Conservation (phyloP, 2,329 filamentous ascomycete species). For the Trichoderma koningii region DNA sequence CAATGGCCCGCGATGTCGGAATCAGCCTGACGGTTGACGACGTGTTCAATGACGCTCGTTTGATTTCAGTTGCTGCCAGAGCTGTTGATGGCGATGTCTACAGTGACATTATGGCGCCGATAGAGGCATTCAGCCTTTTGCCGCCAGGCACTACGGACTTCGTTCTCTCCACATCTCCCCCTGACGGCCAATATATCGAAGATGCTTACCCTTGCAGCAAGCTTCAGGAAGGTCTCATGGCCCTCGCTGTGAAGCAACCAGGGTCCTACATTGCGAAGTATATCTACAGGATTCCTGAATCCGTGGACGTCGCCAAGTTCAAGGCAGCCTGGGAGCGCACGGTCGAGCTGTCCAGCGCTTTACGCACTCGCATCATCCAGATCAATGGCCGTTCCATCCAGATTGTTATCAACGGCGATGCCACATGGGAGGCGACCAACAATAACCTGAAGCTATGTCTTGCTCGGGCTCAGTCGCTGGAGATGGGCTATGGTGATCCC, state of each 20-base stretch:
- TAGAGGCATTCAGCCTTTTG: slow-evolving; percentile 23
- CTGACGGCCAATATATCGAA: slow-evolving; percentile 15
- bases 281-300: slow-evolving; percentile 30
- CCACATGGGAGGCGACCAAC: background rate
- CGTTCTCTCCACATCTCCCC: background rate
- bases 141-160: background rate
- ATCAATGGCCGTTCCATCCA: slow-evolving; percentile 24
- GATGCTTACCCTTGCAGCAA: slow-evolving; percentile 32
- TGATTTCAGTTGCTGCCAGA: slow-evolving; percentile 14
- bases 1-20: slow-evolving; percentile 22
- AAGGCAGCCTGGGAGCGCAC: slow-evolving; percentile 31
- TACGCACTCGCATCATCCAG: slow-evolving; percentile 32
- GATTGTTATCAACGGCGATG: slow-evolving; percentile 28
- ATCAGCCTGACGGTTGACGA: slow-evolving; percentile 28
- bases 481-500: slow-evolving; percentile 23
- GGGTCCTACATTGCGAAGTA: slow-evolving; percentile 42
- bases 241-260: slow-evolving; percentile 36
- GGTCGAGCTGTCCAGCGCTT: slow-evolving; percentile 25
- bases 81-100: background rate
- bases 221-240: slow-evolving; percentile 34
- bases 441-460: background rate
- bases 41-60: slow-evolving; percentile 25
- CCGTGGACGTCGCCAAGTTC: slow-evolving; percentile 28
- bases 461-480: background rate
- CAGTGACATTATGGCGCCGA: background rate